Evolutionary conservation across 2,329 filamentous ascomycete genomes (phyloP).

Genomic region (Fusarium hainanense): DNA sequence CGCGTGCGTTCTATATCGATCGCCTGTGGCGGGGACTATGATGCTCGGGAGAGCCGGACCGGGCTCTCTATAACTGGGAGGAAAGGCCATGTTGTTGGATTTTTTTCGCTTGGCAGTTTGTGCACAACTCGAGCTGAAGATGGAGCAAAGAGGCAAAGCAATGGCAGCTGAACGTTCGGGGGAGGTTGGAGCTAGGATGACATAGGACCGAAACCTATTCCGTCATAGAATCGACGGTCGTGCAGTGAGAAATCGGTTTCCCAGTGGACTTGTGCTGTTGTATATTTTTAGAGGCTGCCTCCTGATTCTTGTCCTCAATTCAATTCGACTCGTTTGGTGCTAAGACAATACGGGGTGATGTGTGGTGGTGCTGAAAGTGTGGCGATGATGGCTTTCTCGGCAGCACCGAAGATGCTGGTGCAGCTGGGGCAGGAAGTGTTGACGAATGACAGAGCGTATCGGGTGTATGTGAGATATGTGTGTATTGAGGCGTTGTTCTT

Average conservation of each 20-base stretch:
- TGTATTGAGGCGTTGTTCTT: conserved; percentile 10
- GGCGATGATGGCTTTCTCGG: conserved; percentile 46
- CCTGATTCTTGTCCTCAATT: conserved; percentile 9
- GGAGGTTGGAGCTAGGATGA: conserved; percentile 40
- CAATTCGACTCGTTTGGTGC: conserved; percentile 26
- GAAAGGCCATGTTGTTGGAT: conserved; percentile 52
- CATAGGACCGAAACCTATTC: conserved; percentile 37
- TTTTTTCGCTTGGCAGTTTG: conserved; percentile 32
- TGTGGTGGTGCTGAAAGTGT: conserved; percentile 4
- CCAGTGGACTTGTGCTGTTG: neutral
- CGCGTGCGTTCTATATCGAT: conserved; percentile 45
- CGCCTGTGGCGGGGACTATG: conserved; percentile 47
- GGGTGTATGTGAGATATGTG: conserved; percentile 24
- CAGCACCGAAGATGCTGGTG: conserved; percentile 40
- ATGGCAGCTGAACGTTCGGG: conserved; percentile 41
- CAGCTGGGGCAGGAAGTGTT: conserved; percentile 25
- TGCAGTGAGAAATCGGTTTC: conserved; percentile 18
- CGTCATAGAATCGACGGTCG: conserved; percentile 43
- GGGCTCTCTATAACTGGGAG: conserved; percentile 52
- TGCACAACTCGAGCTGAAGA: conserved; percentile 41
- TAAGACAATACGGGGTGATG: conserved; percentile 37
- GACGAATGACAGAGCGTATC: conserved; percentile 41
- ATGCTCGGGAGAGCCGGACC: conserved; percentile 53
- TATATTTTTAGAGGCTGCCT: conserved; percentile 18
- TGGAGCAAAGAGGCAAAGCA: conserved; percentile 42